Evolutionary conservation across 1,284 basidiomycete genomes (phyloP), one percentile per base, ranked within the genome.

Genomic region (Trichosporon coremiiforme): DNA sequence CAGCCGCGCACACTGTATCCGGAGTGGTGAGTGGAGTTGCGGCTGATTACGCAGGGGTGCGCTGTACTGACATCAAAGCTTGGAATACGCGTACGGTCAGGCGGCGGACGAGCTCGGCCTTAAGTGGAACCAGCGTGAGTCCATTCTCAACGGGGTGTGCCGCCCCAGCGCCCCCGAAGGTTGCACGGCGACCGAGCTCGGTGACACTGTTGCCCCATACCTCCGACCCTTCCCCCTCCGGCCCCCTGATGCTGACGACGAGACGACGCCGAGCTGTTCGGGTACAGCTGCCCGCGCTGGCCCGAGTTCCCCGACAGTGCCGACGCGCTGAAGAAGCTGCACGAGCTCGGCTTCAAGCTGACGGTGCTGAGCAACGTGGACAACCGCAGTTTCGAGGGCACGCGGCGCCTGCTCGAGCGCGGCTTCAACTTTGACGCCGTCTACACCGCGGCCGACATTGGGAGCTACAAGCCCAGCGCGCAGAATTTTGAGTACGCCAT

Each of bases 321-420:
- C 4, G 70, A 70, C 17, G 74, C 77, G 4, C 72, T 80, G 2
- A 69, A 64, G n/a, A 71, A 65, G 22, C 73, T 80, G 3, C 66
- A 75, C 33, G 68, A 71, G 22, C 15, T 73, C 53, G 77, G 77
- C 3, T 63, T 79, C 36, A 77, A 75, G 66, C 70, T 79, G 41
- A 60, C 77, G 53, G 74, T 80, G 31, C 70, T 79, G 45, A 75
- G 71, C n/a, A 80, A 80, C 65, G 76, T 79, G 13, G 75, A 80
- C 68, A 78, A 76, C 50, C 71, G 62, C 1, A 73, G 71, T 31
- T 79, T 80, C 64, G 73, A 70, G 47, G 64, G 66, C 75, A 62
- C 64, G 22, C 64, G 73, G 57, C 68, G 74, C 72, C 75, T 75
- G 73, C 74, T 79, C 20, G 78, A 79, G 65, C 68, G 68, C 13